Evolutionary conservation across 2,329 filamentous ascomycete genomes (phyloP).

Genomic region (Metarhizium brunneum): DNA sequence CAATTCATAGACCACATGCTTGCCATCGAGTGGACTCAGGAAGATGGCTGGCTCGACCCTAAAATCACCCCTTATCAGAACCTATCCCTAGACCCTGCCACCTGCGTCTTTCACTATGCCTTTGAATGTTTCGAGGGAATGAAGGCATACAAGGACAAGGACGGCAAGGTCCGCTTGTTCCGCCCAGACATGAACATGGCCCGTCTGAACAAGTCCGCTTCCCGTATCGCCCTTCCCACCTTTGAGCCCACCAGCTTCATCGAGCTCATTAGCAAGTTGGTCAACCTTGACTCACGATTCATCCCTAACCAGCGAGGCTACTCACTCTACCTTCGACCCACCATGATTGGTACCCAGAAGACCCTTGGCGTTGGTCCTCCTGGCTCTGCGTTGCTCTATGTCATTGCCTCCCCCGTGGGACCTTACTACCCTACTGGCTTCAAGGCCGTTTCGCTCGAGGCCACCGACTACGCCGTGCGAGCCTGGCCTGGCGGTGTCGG

Average conservation of each 20-base stretch:
- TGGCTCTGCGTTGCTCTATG: conserved; percentile 81
- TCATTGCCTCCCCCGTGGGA: conserved; percentile 93
- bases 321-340: conserved; percentile 90
- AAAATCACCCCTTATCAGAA: conserved; percentile 92
- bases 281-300: conserved; percentile 75
- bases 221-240: conserved; percentile 85
- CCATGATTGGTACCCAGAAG: conserved; percentile 92
- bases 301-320: conserved; percentile 83
- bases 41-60: conserved; percentile 73
- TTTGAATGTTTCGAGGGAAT: conserved; percentile 98
- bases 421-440: conserved; percentile 98
- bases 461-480: conserved; percentile 91
- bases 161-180: conserved; percentile 76
- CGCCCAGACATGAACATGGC: conserved; percentile 94
- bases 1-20: conserved; percentile 82
- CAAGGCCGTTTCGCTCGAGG: conserved; percentile 92
- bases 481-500: conserved; percentile 97
- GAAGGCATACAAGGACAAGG: conserved; percentile 93
- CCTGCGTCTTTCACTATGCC: conserved; percentile 96
- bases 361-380: conserved; percentile 91
- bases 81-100: conserved; percentile 89
- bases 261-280: conserved; percentile 72
- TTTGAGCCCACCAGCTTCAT: conserved; percentile 68
- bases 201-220: conserved; percentile 82
- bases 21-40: conserved; percentile 82